Base-by-base conservation (phyloP, 768 basidiomycete genomes). In the Jaapia argillacea region DNA sequence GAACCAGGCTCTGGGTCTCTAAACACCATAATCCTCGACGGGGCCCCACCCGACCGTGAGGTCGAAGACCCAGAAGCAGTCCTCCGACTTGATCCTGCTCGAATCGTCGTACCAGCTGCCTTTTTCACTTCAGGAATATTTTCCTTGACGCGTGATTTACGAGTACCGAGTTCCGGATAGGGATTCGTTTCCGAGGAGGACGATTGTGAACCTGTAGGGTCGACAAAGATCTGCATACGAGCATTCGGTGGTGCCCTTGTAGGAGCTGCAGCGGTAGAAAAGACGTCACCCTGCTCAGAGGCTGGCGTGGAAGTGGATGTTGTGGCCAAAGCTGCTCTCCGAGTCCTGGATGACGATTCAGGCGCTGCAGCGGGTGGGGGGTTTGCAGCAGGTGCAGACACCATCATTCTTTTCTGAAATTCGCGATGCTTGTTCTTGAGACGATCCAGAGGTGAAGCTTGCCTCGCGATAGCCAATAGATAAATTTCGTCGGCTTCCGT, bases 331-430 rank as follows among this genome's bases (percentile, higher is more conserved):
- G 51, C 46, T 1, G 53, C 36, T 13, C 47, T 44, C 16, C 48
- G 47, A 18, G 56, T 48, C 25, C 53, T 51, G 14, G 70, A 59
- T 28, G 70, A 59, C 3, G 74, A 67, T 24, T 39, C 46, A 3
- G 70, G 51, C 13, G 60, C 46, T 5, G 59, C 44, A 24, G 71
- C 54, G 42, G 69, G 59, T 12, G 55, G 45, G 6, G 45, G 51
- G 24, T 62, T 52, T 36, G 43, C 35, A 16, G 49, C 21, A 21
- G 53, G 46, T 1, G 64, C 56, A 22, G 64, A 63, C 20, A 72
- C 68, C 80, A 88, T 84, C 85, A 88, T 92, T 42, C 88, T 84
- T 66, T 75, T 92, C 58, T 92, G 88, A 63, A 97, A 98, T 35
- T 93, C 90, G 42, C 75, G 63, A 55, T 93, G 81, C 51, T 83